These are phyloP conservation scores for Colletotrichum destructivum DNA, from an alignment of 2,329 filamentous ascomycete species.

Conservation along the genomic window DNA sequence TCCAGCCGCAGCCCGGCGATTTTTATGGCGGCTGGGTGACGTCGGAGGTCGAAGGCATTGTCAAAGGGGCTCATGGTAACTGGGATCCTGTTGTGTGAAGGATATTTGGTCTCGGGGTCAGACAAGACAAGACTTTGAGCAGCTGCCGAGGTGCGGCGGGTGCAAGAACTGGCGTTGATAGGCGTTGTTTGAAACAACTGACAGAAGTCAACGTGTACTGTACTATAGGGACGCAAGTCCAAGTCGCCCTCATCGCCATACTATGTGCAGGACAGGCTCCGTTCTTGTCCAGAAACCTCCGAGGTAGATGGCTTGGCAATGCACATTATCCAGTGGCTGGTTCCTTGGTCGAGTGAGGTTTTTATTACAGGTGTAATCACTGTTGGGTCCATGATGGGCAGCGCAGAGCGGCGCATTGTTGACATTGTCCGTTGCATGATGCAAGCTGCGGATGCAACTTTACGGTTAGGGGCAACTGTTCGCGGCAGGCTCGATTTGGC, in stretches of 20 bases:
- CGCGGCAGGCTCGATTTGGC: background rate
- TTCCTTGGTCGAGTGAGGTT: background rate
- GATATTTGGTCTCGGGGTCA: too few relatives aligned
- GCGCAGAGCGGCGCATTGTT: background rate
- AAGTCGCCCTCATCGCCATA: background rate
- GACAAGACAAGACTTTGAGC: background rate
- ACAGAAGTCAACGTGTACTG: background rate
- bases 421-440: background rate
- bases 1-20: conserved; percentile 72
- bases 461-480: background rate
- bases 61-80: conserved; percentile 60
- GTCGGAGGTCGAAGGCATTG: conserved; percentile 69
- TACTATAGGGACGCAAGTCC: background rate
- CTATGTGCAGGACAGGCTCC: background rate
- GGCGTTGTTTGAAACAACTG: too few relatives aligned
- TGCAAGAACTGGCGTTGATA: background rate
- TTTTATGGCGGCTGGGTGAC: conserved; percentile 78
- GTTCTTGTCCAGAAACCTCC: background rate
- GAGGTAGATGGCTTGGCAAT: background rate
- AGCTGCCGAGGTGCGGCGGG: background rate
- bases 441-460: background rate
- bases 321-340: background rate
- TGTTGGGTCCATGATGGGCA: background rate
- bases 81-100: conserved; percentile 54
- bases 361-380: background rate